phyloP scores from a whole-genome alignment of 352 stramenopile genomes.

The Blastocystis hominis region DNA sequence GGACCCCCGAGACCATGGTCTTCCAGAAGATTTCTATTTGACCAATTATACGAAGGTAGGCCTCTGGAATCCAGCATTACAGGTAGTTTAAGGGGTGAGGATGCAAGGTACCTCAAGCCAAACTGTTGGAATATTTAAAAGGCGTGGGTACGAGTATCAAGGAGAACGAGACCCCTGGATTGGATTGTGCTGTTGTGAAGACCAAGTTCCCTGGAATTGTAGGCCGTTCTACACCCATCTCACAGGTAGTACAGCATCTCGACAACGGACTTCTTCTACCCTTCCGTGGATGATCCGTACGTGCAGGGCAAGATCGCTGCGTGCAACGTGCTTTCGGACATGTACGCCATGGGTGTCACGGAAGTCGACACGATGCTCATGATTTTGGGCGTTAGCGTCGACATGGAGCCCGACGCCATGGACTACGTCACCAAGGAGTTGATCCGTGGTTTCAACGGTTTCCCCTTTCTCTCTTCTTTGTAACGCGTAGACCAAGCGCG shows the following conservation, averaged over 20 bases:
- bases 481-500: background rate
- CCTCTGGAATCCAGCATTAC: background rate
- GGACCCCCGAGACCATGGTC: constrained; percentile 66
- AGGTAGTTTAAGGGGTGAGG: constrained; percentile 81
- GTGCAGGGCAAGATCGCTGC: constrained; percentile 79
- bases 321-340: constrained; percentile 83
- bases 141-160: constrained; percentile 78
- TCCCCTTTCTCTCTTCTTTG: constrained; percentile 61
- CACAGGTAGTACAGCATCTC: constrained; percentile 77
- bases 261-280: constrained; percentile 90
- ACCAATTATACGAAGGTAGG: constrained; percentile 69
- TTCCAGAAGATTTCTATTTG: constrained; percentile 71
- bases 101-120: constrained; percentile 84
- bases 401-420: constrained; percentile 80
- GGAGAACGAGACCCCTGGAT: constrained; percentile 75
- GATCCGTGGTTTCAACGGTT: constrained; percentile 80
- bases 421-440: constrained; percentile 82
- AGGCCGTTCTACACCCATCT: constrained; percentile 62
- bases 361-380: constrained; percentile 87
- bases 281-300: constrained; percentile 82
- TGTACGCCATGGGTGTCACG: constrained; percentile 83
- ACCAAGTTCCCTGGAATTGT: constrained; percentile 55
- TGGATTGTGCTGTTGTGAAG: constrained; percentile 66
- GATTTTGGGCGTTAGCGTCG: constrained; percentile 78
- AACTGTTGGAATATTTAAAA: constrained; percentile 80